phyloP scores from a whole-genome alignment of 495 filamentous ascomycete genomes.

The Daldinia grandis region DNA sequence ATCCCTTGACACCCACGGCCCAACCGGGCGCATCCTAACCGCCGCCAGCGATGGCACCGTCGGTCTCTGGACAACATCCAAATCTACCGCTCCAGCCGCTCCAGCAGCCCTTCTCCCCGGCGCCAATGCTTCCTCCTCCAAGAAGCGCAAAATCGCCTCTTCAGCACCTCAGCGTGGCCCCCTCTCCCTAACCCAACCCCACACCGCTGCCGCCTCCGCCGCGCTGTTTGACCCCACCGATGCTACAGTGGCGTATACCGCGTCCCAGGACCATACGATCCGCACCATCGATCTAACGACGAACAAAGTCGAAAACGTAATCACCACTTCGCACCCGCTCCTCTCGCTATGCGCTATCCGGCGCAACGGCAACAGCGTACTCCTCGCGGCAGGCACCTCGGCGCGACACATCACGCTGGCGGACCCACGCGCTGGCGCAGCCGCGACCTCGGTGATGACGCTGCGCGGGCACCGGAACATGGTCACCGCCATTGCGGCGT shows the following conservation, averaged over 20 bases:
- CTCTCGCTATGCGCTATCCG: conserved; percentile 76
- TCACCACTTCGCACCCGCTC: conserved; percentile 82
- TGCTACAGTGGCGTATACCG: conserved; percentile 86
- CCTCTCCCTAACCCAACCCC: conserved; percentile 73
- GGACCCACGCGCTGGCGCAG: conserved; percentile 80
- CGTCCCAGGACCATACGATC: conserved; percentile 87
- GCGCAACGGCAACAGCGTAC: conserved; percentile 56
- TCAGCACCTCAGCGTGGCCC: conserved; percentile 79
- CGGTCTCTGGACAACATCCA: conserved; percentile 84
- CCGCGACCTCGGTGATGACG: conserved; percentile 80
- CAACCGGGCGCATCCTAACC: conserved; percentile 79
- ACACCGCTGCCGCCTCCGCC: conserved; percentile 75
- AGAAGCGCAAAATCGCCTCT: conserved; percentile 79
- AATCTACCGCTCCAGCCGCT: conserved; percentile 74
- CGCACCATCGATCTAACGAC: conserved; percentile 93
- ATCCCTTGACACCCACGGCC: conserved; percentile 76
- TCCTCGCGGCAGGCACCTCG: conserved; percentile 85
- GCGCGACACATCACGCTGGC: conserved; percentile 89
- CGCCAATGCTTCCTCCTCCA: conserved; percentile 64
- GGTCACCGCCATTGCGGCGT: conserved; percentile 72
- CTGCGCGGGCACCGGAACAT: conserved; percentile 89
- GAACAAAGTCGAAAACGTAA: conserved; percentile 72
- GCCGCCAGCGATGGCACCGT: conserved; percentile 81
- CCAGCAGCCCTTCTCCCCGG: conserved; percentile 71
- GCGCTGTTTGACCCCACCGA: conserved; percentile 86